Base-by-base conservation (phyloP, 352 stramenopile genomes). In the Globisporangium heterothallicum region DNA sequence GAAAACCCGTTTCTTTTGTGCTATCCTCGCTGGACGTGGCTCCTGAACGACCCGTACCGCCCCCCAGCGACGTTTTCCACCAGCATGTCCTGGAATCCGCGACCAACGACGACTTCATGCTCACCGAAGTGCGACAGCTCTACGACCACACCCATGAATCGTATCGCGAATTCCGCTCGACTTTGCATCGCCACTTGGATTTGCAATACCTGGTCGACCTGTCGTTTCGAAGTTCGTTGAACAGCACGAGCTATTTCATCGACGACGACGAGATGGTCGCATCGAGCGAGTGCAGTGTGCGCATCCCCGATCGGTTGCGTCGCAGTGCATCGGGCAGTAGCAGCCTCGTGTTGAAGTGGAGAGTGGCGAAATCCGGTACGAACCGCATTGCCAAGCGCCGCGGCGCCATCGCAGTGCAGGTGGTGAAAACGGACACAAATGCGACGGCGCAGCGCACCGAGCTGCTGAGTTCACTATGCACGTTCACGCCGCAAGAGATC, bases 1-100 rank as follows among this genome's bases (percentile, higher is more conserved):
- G 80, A 0, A 74, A 82, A 30, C 78, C 77, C 12, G 56, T 88
- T 26, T 91, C 80, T 13, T 87, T 86, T 26, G 80, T 88, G 32
- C 42, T 91, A 1, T 63, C 72, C 7, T 84, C 80, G 10, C 54
- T 91, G 3, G 55, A 70, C 10, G 66, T 88, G 2, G 62, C 73
- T 0, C 56, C 58, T 0, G 75, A 83, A 47, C 74, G 58, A 24
- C 66, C 77, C 1, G 62, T 86, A 4, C 66, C 71, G 10, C 60
- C 72, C 0, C 62, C 76, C 18, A 87, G 64, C 42, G 73, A 88
- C 53, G 68, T 89, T 27, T 88, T 85, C 44, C 71, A 87, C 43
- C 75, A 86, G 14, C 65, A 83, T 46, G 36, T 72, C 18, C 47
- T 79, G 4, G 58, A 64, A n/a, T 71, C 70, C 0, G 66, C 68